Percentiles rank a stretch among this genome's conserved stretches.
phyloP scores from a whole-genome alignment of 1,139 yeast genomes.

The Pichia sp. region DNA sequence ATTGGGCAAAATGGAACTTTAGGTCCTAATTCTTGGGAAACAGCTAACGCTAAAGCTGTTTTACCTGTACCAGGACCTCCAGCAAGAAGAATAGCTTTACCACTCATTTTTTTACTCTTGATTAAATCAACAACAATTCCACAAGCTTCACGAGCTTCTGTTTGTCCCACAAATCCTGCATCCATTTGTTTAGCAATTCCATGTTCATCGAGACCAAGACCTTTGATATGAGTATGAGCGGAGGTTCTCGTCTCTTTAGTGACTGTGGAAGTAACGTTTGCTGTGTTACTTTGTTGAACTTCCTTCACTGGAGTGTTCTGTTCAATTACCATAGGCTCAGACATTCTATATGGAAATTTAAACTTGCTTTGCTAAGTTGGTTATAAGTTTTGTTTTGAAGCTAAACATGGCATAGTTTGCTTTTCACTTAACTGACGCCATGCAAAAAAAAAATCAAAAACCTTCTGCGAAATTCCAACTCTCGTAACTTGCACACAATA shows the following conservation, averaged over 20 bases:
- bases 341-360: constrained; percentile 52
- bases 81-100: constrained; percentile 90
- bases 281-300: constrained; percentile 16
- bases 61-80: constrained; percentile 99
- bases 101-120: constrained; percentile 89
- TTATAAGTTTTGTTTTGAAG: neutral
- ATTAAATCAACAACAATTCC: constrained; percentile 92
- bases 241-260: constrained; percentile 68
- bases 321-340: constrained; percentile 54
- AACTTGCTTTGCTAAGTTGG: constrained; percentile 29
- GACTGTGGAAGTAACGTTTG: constrained; percentile 14
- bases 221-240: constrained; percentile 95
- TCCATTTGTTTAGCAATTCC: constrained; percentile 81
- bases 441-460: too few species aligned
- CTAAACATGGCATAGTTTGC: too few species aligned
- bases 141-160: constrained; percentile 93
- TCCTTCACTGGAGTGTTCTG: constrained; percentile 2
- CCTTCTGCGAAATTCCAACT: too few species aligned
- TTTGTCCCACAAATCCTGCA: constrained; percentile 95
- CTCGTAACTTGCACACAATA: too few species aligned
- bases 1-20: constrained; percentile 98
- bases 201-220: constrained; percentile 85
- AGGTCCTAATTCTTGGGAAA: constrained; percentile 95
- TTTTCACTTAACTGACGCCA: too few species aligned
- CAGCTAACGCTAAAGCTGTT: constrained; percentile 92